Percentiles rank a stretch among this genome's conserved stretches.
These are phyloP conservation scores for Microdochium nivale DNA, from an alignment of 2,329 filamentous ascomycete species.

Conservation along the genomic window DNA sequence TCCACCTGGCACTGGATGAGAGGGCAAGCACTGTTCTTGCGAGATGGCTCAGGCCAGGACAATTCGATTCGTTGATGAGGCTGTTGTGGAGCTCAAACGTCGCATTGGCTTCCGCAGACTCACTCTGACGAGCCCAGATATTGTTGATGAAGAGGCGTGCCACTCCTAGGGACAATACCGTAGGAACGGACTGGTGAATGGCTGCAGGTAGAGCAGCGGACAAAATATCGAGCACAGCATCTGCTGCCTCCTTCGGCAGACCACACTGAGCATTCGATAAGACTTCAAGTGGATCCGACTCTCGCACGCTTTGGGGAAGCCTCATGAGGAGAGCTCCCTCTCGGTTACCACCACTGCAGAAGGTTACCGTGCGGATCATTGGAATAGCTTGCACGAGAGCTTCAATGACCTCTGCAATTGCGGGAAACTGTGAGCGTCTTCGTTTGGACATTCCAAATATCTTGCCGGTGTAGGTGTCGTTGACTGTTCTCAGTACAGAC, in stretches of 20 bases:
- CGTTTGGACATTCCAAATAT: constrained; percentile 75
- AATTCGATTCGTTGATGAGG: constrained; percentile 56
- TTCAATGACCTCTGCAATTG: constrained; percentile 72
- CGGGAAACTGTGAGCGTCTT: constrained; percentile 72
- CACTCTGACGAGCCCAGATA: constrained; percentile 43
- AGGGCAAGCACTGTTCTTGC: constrained; percentile 64
- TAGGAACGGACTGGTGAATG: constrained; percentile 25
- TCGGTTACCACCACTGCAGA: constrained; percentile 80
- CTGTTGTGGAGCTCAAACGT: constrained; percentile 66
- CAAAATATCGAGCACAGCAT: constrained; percentile 28
- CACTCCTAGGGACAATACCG: constrained; percentile 32
- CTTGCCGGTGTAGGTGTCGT: constrained; percentile 41
- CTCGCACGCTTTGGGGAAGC: constrained; percentile 49
- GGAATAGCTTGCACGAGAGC: constrained; percentile 64
- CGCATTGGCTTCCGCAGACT: constrained; percentile 45
- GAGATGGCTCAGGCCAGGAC: constrained; percentile 67
- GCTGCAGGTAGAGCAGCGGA: constrained; percentile 31
- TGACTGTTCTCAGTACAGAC: constrained; percentile 39
- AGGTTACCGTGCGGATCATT: constrained; percentile 63
- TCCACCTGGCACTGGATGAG: constrained; percentile 67
- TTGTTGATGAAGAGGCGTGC: constrained; percentile 36
- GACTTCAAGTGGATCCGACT: constrained; percentile 51
- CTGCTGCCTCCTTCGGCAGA: constrained; percentile 19
- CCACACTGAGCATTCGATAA: neutral
- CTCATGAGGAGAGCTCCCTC: constrained; percentile 74